Evolutionary conservation across 192 early-diverging fungal species (phyloP), one percentile per base, ranked within the genome.

Genomic region (Phycomyces nitens): DNA sequence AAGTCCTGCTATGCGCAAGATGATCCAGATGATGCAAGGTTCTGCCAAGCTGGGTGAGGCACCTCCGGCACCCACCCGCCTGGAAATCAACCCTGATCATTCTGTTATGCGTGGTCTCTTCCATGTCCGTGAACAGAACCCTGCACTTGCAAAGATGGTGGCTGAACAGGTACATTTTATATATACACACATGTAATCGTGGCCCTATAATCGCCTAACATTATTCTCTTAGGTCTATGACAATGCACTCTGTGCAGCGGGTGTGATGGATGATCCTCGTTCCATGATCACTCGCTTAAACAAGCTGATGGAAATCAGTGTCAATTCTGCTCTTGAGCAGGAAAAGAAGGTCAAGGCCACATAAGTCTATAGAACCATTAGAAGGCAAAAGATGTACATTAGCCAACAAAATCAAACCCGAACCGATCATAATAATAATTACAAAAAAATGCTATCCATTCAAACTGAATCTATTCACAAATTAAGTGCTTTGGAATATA

Each of bases 201-300:
- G n/a, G n/a, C n/a, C n/a, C n/a, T n/a, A n/a, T n/a, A n/a, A n/a
- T n/a, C n/a, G n/a, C n/a, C n/a, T n/a, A n/a, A n/a, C n/a, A n/a
- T n/a, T n/a, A n/a, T n/a, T n/a, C n/a, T n/a, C n/a, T n/a, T n/a
- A 75, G 72, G 70, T 83, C 15, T 83, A 83, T 44, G 88, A 92
- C 69, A 92, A 92, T 58, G 90, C 90, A 3, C 68, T 89, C 14
- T 85, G 88, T 72, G 85, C 89, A 10, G 90, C 90, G 0, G 89
- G 88, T 62, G 84, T 90, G 22, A 60, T 92, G 68, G 88, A 89
- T 53, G 89, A 92, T 51, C 90, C 90, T 21, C 77, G 88, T 40
- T 80, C 84, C 3, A 92, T 92, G 87, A 70, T 90, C 44, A 87
- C 82, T 71, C 83, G 87, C 20, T 74, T 92, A 40, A 92, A 92